Conservation (phyloP, 495 filamentous ascomycete species). For the Tuber borchii region DNA sequence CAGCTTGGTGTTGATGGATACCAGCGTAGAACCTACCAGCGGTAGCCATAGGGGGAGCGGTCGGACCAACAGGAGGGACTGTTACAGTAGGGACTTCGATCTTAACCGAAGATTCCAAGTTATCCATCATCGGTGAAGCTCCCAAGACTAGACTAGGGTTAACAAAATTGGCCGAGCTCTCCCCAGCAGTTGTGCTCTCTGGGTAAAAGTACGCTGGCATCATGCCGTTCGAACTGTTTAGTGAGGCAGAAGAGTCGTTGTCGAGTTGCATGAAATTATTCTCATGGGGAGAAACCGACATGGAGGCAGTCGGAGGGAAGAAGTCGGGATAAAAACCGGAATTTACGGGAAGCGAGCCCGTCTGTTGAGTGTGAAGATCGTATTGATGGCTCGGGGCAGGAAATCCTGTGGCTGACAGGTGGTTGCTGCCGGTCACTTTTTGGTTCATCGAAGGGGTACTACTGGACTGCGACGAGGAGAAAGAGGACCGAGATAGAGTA, state of each 20-base stretch:
- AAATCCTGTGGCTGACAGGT: conserved; percentile 42
- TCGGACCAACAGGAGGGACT: conserved; percentile 36
- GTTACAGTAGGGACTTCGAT: conserved; percentile 39
- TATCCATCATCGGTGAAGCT: conserved; percentile 31
- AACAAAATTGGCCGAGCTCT: conserved; percentile 9
- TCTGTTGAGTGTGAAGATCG: conserved; percentile 83
- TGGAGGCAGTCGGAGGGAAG: conserved; percentile 49
- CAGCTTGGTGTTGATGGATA: conserved; percentile 85
- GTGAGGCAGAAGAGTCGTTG: conserved; percentile 46
- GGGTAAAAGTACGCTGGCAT: conserved; percentile 49
- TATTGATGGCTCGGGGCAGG: conserved; percentile 87
- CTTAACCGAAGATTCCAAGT: conserved; percentile 54
- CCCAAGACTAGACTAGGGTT: conserved; percentile 20
- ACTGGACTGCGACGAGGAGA: conserved; percentile 31
- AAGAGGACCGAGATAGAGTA: conserved; percentile 30
- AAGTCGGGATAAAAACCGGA: conserved; percentile 50
- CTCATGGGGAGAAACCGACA: conserved; percentile 47
- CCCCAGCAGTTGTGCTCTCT: conserved; percentile 31
- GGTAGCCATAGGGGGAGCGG: conserved; percentile 65
- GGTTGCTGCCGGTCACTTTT: conserved; percentile 27
- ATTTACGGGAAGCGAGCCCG: conserved; percentile 65
- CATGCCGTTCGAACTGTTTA: conserved; percentile 51
- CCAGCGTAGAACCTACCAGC: conserved; percentile 65
- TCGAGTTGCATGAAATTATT: conserved; percentile 57
- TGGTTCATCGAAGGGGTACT: conserved; percentile 25